Base-by-base conservation (phyloP, 352 stramenopile species). In the Peronospora farinosa region DNA sequence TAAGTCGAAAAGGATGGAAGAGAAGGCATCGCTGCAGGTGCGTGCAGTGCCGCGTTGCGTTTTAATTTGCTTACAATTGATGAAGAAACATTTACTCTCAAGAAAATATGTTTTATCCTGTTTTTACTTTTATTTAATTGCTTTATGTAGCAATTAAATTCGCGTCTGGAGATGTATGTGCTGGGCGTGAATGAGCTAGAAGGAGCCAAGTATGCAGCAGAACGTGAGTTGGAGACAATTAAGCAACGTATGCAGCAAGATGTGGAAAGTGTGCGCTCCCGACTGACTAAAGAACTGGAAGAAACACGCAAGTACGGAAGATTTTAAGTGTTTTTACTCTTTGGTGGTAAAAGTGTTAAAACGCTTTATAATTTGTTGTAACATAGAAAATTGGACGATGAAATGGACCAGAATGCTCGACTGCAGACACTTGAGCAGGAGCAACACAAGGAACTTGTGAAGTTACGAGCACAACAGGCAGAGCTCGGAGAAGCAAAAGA, bases 1-100 rank as follows among this genome's bases (percentile, higher is more conserved):
- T 53, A 91, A 91, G 61, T 87, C 77, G 23, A 88, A 88, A 74
- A 74, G 80, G 10, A 66, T 91, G 52, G 80, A 91, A 63, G 80
- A 91, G 55, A 91, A 91, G 57, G 65, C 69, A 32, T 83, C 80
- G 51, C 74, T 91, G 21, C 80, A 91, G 72, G 75, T 84, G 47
- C 41, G 57, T 67, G 3, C 25, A 37, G 7, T 10, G n/a, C 30
- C 9, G 36, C 31, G 8, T n/a, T 15, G 31, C n/a, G 38, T 8
- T 21, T 15, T 5, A 37, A 54, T 42, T 8, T 17, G 11, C n/a
- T 32, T n/a, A 3, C 21, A 46, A 52, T 50, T 21, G 47, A 33
- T 43, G 7, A 46, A 49, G 32, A 52, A 21, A 21, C 19, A 21
- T 21, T 21, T 10, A 27, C 0, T 33, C 10, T 21, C n/a, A 21